phyloP scores from a whole-genome alignment of 73 alveolate genomes.

The Symbiodinium pilosum region DNA sequence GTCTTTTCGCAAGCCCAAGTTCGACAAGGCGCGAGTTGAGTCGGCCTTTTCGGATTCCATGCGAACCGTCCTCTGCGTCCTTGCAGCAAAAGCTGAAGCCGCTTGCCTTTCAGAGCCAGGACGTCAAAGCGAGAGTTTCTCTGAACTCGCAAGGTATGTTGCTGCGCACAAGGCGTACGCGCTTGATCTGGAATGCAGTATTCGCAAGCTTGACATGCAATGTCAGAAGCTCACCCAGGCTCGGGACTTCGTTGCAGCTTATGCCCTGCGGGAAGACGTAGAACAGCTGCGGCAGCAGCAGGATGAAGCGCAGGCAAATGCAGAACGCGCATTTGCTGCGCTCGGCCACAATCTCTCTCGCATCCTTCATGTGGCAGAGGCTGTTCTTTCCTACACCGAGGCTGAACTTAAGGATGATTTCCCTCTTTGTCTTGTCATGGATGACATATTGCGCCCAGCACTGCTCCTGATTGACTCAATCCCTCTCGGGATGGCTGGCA shows the following conservation, averaged over 20 bases:
- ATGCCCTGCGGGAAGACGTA: not conserved
- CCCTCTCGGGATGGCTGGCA: not conserved
- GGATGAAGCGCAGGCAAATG: not conserved
- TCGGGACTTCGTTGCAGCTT: conserved; percentile 12
- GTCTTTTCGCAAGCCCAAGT: not conserved
- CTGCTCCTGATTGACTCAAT: not conserved
- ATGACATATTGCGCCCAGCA: conserved; percentile 52
- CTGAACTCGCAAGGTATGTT: not conserved
- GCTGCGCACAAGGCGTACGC: not conserved
- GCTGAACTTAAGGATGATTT: conserved; percentile 62
- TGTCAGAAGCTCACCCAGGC: not conserved
- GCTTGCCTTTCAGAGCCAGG: not conserved
- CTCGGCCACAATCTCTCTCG: conserved; percentile 43
- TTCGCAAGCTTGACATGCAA: not conserved
- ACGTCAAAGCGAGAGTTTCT: not conserved
- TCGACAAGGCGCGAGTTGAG: not conserved
- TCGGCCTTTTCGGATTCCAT: not conserved
- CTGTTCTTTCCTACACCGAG: conserved; percentile 36
- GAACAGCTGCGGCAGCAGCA: conserved; percentile 7
- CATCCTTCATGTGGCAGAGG: conserved; percentile 46
- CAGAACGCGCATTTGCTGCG: conserved; percentile 1
- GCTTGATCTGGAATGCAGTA: not conserved
- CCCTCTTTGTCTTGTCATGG: conserved; percentile 30
- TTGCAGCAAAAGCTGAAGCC: conserved; percentile 1
- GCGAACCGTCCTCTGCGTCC: conserved; percentile 45